Percentiles rank a stretch among this genome's conserved stretches.
phyloP scores from a whole-genome alignment of 768 basidiomycete genomes.

The Mycena chlorophos region DNA sequence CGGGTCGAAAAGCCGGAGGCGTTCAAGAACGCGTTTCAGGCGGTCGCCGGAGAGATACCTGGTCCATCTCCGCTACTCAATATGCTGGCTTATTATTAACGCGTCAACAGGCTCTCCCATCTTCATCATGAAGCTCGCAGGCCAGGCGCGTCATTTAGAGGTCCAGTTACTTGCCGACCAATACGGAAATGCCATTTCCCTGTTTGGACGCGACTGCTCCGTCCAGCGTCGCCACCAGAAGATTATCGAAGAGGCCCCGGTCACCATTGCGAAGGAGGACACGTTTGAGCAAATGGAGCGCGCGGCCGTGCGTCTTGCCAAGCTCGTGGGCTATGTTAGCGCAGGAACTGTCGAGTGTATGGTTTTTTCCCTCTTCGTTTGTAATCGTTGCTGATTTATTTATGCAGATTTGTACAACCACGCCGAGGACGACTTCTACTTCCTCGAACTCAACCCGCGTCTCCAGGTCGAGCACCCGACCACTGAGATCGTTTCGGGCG shows the following conservation, averaged over 20 bases:
- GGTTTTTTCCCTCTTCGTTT: constrained; percentile 23
- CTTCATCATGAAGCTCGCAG: constrained; percentile 99
- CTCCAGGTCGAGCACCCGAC: constrained; percentile 99
- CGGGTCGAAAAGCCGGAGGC: constrained; percentile 85
- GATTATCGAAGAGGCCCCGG: constrained; percentile 99
- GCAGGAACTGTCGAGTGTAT: constrained; percentile 98
- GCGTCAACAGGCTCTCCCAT: constrained; percentile 80
- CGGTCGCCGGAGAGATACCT: constrained; percentile 94
- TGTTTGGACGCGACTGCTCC: constrained; percentile 99
- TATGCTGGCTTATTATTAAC: constrained; percentile 11
- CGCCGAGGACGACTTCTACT: constrained; percentile 91
- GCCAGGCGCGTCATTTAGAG: constrained; percentile 95
- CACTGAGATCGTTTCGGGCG: constrained; percentile 99
- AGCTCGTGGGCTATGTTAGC: constrained; percentile 97
- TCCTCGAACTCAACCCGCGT: constrained; percentile 98
- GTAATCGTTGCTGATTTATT: constrained; percentile 9
- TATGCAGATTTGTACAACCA: constrained; percentile 88
- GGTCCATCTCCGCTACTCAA: constrained; percentile 53
- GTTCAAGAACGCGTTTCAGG: constrained; percentile 93
- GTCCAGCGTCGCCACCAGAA: constrained; percentile 99
- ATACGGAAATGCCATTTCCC: constrained; percentile 97
- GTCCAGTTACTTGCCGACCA: constrained; percentile 98
- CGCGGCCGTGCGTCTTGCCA: constrained; percentile 98
- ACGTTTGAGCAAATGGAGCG: constrained; percentile 98
- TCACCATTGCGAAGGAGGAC: constrained; percentile 90